Conservation (phyloP, 129 eudicot species). For the Artemisia tridentata region DNA sequence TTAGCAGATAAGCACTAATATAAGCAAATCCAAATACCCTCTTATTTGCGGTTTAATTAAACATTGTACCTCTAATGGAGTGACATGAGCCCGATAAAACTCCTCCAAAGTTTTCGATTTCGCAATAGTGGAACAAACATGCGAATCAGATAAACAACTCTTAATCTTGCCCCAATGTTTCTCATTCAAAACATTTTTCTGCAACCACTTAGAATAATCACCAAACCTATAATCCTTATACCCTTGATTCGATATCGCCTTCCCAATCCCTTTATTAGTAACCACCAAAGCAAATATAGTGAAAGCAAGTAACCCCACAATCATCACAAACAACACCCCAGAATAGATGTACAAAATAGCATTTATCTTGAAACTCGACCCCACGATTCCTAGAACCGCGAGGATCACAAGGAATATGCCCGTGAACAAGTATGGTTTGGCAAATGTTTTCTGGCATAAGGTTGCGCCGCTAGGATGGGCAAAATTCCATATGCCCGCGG, state of each 20-base stretch:
- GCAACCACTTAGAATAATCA: constrained; percentile 72
- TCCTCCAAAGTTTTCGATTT: constrained; percentile 14
- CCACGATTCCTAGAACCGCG: constrained; percentile 55
- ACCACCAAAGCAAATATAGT: constrained; percentile 48
- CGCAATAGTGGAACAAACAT: constrained; percentile 37
- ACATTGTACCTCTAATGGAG: constrained; percentile 45
- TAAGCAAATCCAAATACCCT: too few species aligned
- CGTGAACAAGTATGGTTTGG: constrained; percentile 46
- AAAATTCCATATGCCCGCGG: constrained; percentile 36
- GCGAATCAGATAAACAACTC: constrained; percentile 56
- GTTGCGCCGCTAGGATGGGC: constrained; percentile 30
- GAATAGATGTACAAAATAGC: constrained; percentile 48
- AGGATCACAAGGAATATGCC: constrained; percentile 48
- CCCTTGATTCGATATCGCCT: constrained; percentile 44
- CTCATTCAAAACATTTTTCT: constrained; percentile 46
- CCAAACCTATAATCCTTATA: constrained; percentile 38
- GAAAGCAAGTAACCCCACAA: constrained; percentile 39
- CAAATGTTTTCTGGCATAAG: constrained; percentile 40
- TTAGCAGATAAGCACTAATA: not conserved
- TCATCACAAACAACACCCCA: constrained; percentile 38
- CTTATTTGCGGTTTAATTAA: not conserved
- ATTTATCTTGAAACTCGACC: constrained; percentile 37
- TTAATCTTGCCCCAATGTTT: constrained; percentile 54
- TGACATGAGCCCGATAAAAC: constrained; percentile 29
- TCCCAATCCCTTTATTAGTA: constrained; percentile 51